Percentiles rank a stretch among this genome's conserved stretches.
Conservation (phyloP, 106 monocot genomes). For the Dendrobium nobile region DNA sequence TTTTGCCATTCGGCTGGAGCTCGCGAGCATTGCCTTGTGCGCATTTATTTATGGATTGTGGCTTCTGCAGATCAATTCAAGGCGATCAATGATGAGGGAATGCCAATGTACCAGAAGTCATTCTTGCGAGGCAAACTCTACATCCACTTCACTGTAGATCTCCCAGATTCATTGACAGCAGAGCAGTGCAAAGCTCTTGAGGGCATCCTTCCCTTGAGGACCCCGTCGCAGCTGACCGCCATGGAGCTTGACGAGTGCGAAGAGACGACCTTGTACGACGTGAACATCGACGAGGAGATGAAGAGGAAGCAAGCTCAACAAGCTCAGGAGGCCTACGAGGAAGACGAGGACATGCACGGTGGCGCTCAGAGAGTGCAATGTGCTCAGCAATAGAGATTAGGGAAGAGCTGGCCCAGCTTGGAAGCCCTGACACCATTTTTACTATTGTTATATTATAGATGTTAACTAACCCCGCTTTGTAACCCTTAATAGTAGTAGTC, state of each 20-base stretch:
- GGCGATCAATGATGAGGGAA: slow-evolving; percentile 26
- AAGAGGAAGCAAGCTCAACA: slow-evolving; percentile 55
- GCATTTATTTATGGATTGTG: not conserved
- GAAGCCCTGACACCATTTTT: too few species aligned
- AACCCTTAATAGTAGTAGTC: too few species aligned
- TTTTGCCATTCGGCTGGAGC: too few species aligned
- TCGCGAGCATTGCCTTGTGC: too few species aligned
- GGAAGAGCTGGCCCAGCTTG: too few species aligned
- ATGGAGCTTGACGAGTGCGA: slow-evolving; percentile 73
- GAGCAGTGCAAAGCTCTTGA: slow-evolving; percentile 56
- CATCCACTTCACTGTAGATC: slow-evolving; percentile 63
- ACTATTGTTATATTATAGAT: too few species aligned
- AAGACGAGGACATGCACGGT: slow-evolving; percentile 48
- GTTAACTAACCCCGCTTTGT: too few species aligned
- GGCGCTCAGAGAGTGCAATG: slow-evolving; percentile 71
- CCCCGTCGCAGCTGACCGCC: slow-evolving; percentile 32
- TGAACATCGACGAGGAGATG: slow-evolving; percentile 71
- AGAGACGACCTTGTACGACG: slow-evolving; percentile 59
- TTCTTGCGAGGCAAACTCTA: slow-evolving; percentile 34
- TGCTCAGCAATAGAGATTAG: slow-evolving; percentile 39
- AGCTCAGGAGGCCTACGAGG: slow-evolving; percentile 58
- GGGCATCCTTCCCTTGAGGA: slow-evolving; percentile 31
- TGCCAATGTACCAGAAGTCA: slow-evolving; percentile 22
- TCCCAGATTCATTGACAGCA: slow-evolving; percentile 38
- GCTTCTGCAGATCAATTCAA: slow-evolving; percentile 26